phyloP scores from a whole-genome alignment of 2,329 filamentous ascomycete species.

The Knufia fluminis region DNA sequence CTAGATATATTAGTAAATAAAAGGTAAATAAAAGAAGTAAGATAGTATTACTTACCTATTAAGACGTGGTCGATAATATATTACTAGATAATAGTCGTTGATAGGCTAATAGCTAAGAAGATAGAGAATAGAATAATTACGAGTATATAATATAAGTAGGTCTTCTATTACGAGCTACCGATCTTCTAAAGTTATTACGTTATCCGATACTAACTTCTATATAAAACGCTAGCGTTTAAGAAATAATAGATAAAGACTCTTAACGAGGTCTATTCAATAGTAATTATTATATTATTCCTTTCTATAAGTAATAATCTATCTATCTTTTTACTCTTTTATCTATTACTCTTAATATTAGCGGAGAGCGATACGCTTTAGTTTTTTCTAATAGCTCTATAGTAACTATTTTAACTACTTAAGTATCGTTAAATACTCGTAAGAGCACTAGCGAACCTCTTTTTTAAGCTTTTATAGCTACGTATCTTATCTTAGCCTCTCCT shows the following conservation, averaged over 20 bases:
- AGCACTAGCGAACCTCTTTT: slow-evolving; percentile 8
- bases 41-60: slow-evolving; percentile 1
- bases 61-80: not conserved
- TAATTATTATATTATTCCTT: slow-evolving; percentile 11
- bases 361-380: not conserved
- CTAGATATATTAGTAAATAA: not conserved
- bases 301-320: slow-evolving; percentile 13
- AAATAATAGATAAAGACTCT: slow-evolving; percentile 10
- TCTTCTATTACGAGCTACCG: slow-evolving; percentile 11
- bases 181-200: slow-evolving; percentile 3
- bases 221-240: slow-evolving; percentile 12
- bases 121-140: slow-evolving; percentile 9
- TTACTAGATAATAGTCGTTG: slow-evolving; percentile 3
- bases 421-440: not conserved
- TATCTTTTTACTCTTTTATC: slow-evolving; percentile 14
- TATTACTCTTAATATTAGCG: slow-evolving; percentile 13
- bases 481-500: slow-evolving; percentile 13
- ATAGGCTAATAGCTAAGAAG: slow-evolving; percentile 10
- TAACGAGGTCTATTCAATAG: slow-evolving; percentile 2
- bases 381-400: not conserved
- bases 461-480: slow-evolving; percentile 6
- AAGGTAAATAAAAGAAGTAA: not conserved
- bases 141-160: slow-evolving; percentile 10
- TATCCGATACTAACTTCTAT: slow-evolving; percentile 6
- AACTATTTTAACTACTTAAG: slow-evolving; percentile 4